Evolutionary conservation across 2,329 filamentous ascomycete species (phyloP).

Genomic region (Periconia macrospinosa): DNA sequence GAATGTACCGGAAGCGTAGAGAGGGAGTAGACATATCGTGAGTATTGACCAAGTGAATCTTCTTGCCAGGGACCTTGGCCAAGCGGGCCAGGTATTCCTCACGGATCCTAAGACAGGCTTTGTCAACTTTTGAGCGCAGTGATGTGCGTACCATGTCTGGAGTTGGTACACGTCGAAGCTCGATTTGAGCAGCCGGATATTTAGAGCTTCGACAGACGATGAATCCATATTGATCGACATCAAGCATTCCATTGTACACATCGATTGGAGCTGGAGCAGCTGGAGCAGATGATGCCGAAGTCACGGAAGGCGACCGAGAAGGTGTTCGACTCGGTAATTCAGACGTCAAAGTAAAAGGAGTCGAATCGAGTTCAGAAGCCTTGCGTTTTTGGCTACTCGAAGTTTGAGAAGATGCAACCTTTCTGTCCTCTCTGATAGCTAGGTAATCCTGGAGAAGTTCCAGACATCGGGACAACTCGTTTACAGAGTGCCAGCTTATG

Average conservation of each 20-base stretch:
- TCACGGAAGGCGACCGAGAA: conserved; percentile 26
- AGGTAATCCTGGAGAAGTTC: conserved; percentile 49
- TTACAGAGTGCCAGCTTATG: conserved; percentile 48
- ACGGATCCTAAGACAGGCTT: conserved; percentile 42
- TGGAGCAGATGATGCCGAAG: conserved; percentile 10
- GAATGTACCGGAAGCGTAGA: conserved; percentile 69
- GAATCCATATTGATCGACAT: conserved; percentile 39
- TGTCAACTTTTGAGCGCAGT: conserved; percentile 21
- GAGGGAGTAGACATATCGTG: conserved; percentile 60
- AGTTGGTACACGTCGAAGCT: conserved; percentile 39
- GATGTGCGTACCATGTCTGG: conserved; percentile 40
- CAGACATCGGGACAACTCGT: conserved; percentile 44
- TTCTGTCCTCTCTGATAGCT: conserved; percentile 19
- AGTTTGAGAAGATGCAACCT: too few species aligned
- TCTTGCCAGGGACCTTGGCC: conserved; percentile 29
- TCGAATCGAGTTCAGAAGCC: too few species aligned
- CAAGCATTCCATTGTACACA: conserved; percentile 47
- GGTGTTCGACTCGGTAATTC: conserved; percentile 15
- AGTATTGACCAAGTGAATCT: conserved; percentile 66
- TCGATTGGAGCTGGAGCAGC: conserved; percentile 5
- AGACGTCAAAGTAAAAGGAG: too few species aligned
- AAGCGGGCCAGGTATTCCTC: conserved; percentile 40
- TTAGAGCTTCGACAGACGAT: conserved; percentile 39
- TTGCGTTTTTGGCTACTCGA: too few species aligned
- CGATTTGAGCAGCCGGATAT: conserved; percentile 19